Evolutionary conservation across 331 rosid species (phyloP).

Genomic region (Quercus tomentella): DNA sequence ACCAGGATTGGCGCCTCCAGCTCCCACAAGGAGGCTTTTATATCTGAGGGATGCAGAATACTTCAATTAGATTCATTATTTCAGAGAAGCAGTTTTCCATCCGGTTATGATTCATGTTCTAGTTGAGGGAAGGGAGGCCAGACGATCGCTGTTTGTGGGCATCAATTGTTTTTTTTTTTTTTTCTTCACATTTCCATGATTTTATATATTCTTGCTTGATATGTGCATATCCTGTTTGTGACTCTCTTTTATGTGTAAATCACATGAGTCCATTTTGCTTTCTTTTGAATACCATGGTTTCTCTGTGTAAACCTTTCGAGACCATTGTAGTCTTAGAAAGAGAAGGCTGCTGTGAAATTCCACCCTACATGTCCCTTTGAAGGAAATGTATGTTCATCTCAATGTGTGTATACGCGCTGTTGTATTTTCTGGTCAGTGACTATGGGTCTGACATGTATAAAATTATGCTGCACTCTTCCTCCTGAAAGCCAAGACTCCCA

Average conservation of each 20-base stretch:
- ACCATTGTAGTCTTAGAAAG: slow-evolving; percentile 27
- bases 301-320: slow-evolving; percentile 30
- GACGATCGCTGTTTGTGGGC: slow-evolving; percentile 38
- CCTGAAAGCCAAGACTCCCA: not conserved
- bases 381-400: not conserved
- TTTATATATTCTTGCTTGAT: slow-evolving; percentile 46
- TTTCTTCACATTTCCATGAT: not conserved
- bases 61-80: slow-evolving; percentile 24
- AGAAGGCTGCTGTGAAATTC: slow-evolving; percentile 8
- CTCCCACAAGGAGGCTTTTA: slow-evolving; percentile 80
- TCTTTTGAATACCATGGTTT: slow-evolving; percentile 36
- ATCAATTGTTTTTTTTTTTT: slow-evolving; percentile 6
- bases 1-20: slow-evolving; percentile 99
- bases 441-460: slow-evolving; percentile 14
- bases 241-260: slow-evolving; percentile 42
- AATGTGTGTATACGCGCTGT: not conserved
- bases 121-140: slow-evolving; percentile 21
- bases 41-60: slow-evolving; percentile 46
- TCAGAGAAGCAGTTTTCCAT: slow-evolving; percentile 22
- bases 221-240: slow-evolving; percentile 66
- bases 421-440: slow-evolving; percentile 11
- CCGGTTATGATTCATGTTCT: slow-evolving; percentile 20
- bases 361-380: slow-evolving; percentile 20
- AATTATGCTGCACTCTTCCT: not conserved
- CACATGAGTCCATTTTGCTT: slow-evolving; percentile 35